Evolutionary conservation across 2,329 filamentous ascomycete species (phyloP), one percentile per base, ranked within the genome.

Genomic region (Ampelomyces quisqualis): DNA sequence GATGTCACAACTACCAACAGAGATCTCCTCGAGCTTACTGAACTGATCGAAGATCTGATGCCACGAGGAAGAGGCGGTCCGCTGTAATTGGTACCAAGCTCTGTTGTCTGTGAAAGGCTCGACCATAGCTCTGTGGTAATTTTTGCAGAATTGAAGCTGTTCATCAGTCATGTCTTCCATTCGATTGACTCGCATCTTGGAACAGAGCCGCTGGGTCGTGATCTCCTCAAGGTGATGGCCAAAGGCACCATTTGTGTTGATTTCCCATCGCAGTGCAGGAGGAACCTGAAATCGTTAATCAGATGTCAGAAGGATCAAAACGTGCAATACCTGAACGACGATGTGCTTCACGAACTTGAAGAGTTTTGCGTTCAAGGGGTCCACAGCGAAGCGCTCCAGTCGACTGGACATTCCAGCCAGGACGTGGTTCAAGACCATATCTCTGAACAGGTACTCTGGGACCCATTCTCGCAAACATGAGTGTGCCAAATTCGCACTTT

Each of bases 401-500:
- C 43, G 35, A 35, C 43, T 43, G 3, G 49, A 37, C 21, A 43
- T 45, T 10, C 43, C 41, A 9, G 26, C 23, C 3, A 48, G 13
- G 3, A 55, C 43, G 37, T 56, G 47, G 5, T 33, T 15, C 11
- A 56, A 20, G 11, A 34, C 34, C 51, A 55, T 58, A 15, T 53
- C 47, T 7, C 38, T 36, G 30, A 55, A 55, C 23, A 55, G 19
- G 33, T 43, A 50, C 27, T 53, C 45, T 8, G 47, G 38, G 2
- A 44, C 44, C 45, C 49, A 53, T 43, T 54, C 47, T 26, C 37
- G 45, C 5, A 58, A 38, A 24, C 51, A 55, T 2, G 32, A 33
- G 20, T 53, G 48, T 3, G 50, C 42, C 4, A 47, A 24, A 38
- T 54, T 56, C 8, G 49, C 52, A 26, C 45, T 56, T 33, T 51